Base-by-base conservation (phyloP, 1,284 basidiomycete species). In the Clitocybe nebularis region DNA sequence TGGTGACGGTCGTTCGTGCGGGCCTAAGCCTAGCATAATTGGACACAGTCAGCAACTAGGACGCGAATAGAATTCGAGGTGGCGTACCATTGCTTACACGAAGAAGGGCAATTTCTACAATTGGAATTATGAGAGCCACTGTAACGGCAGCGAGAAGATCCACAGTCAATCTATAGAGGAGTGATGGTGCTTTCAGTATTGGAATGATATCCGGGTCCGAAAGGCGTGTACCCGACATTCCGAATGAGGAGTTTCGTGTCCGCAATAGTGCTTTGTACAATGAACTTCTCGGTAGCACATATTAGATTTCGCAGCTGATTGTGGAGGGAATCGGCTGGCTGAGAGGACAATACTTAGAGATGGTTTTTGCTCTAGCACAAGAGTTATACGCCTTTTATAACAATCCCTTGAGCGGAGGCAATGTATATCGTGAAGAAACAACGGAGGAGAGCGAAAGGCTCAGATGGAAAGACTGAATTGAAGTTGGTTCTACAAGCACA, bases 61-160 rank as follows among this genome's bases (percentile, higher is more conserved):
- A 23, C 9, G 29, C 19, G 29, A 14, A 32, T 16, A 9, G 19
- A 32, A 7, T 17, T 3, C 13, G 11, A 32, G n/a, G n/a, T n/a
- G n/a, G n/a, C 13, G 29, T 39, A 49, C 47, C 47, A 49, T 35
- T 49, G 47, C 30, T 35, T 38, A 26, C 47, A 49, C 11, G 41
- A 35, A 10, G 24, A 25, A 10, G 26, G 10, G 21, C 47, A 49
- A 13, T 24, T 32, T 3, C n/a, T 11, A 26, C 47, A 49, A 10
- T 23, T 36, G 32, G 39, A 2, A 4, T 23, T 32, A 30, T 49
- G 47, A 5, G n/a, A 25, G 4, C n/a, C 25, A 28, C 47, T 49
- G 26, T 49, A 49, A 9, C 47, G 44, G 25, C 47, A 49, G 11
- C 32, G 26, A 23, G 41, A 16, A 7, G 47, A 49, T 23, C 19